Evolutionary conservation across 1,284 basidiomycete species (phyloP).

Genomic region (Malassezia sympodialis): DNA sequence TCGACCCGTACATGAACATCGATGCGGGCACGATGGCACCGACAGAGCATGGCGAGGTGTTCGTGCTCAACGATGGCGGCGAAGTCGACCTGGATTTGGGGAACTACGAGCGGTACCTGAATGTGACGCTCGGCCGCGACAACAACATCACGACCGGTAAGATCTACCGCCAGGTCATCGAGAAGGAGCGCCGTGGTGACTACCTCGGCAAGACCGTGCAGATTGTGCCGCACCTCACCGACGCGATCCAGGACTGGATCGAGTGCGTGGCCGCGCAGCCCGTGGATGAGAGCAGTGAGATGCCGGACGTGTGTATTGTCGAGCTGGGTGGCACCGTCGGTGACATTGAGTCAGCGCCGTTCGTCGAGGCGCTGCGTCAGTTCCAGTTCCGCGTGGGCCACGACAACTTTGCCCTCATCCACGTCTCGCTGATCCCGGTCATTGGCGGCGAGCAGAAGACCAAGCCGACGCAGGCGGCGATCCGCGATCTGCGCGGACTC

Average conservation of each 20-base stretch:
- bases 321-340: slow-evolving; percentile 93
- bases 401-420: slow-evolving; percentile 93
- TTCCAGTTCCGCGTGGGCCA: slow-evolving; percentile 96
- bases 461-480: slow-evolving; percentile 94
- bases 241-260: slow-evolving; percentile 98
- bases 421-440: slow-evolving; percentile 94
- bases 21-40: slow-evolving; percentile 99
- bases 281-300: slow-evolving; percentile 83
- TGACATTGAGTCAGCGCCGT: slow-evolving; percentile 91
- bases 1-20: slow-evolving; percentile 99
- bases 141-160: slow-evolving; percentile 99
- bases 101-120: slow-evolving; percentile 95
- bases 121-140: slow-evolving; percentile 83
- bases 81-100: slow-evolving; percentile 96
- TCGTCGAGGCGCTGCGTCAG: slow-evolving; percentile 96
- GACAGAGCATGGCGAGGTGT: slow-evolving; percentile 97
- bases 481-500: slow-evolving; percentile 83
- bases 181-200: slow-evolving; percentile 91
- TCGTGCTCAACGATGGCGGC: slow-evolving; percentile 94
- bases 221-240: slow-evolving; percentile 94
- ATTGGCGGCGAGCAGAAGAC: slow-evolving; percentile 99
- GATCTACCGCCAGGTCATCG: slow-evolving; percentile 92
- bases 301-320: slow-evolving; percentile 92
- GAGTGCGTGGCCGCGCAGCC: slow-evolving; percentile 85
- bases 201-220: slow-evolving; percentile 96